A percentile compares a stretch with the other conserved stretches of the same genome.
These are phyloP conservation scores for Flaveria floridana DNA, from an alignment of 140 eudicot genomes.

Conservation along the genomic window DNA sequence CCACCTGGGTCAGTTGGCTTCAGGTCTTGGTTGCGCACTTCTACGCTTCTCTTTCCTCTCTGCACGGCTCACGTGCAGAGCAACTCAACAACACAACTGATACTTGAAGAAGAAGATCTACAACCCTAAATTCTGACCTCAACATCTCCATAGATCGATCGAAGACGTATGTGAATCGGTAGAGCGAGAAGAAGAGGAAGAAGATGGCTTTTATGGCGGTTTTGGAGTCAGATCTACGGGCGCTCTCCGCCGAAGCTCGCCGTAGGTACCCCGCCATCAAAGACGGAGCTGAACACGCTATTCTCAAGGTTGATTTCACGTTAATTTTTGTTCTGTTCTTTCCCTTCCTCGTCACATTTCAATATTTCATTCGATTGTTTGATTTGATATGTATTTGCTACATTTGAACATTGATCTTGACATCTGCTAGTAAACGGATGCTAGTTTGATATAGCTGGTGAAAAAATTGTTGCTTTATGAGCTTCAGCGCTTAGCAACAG, in stretches of 20 bases:
- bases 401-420: background rate
- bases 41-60: conserved; percentile 10
- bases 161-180: background rate
- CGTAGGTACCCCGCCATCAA: conserved; percentile 93
- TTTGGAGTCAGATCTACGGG: conserved; percentile 96
- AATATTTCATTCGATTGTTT: background rate
- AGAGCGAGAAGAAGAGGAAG: conserved; percentile 9
- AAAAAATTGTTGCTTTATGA: conserved; percentile 11
- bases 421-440: background rate
- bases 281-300: conserved; percentile 99
- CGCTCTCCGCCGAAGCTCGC: conserved; percentile 95
- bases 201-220: conserved; percentile 86
- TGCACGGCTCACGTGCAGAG: conserved; percentile 26
- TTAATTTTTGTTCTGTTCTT: background rate
- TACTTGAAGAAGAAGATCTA: conserved; percentile 22
- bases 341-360: conserved; percentile 20
- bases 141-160: conserved; percentile 22
- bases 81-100: conserved; percentile 29
- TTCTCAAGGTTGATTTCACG: conserved; percentile 60
- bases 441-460: conserved; percentile 1
- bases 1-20: conserved; percentile 14
- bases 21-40: conserved; percentile 9
- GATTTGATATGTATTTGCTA: conserved; percentile 17
- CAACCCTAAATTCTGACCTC: conserved; percentile 30
- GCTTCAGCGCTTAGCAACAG: conserved; percentile 19